Evolutionary conservation across 345 rosid species (phyloP), one percentile per base, ranked within the genome.

Genomic region (Sapria himalayana): DNA sequence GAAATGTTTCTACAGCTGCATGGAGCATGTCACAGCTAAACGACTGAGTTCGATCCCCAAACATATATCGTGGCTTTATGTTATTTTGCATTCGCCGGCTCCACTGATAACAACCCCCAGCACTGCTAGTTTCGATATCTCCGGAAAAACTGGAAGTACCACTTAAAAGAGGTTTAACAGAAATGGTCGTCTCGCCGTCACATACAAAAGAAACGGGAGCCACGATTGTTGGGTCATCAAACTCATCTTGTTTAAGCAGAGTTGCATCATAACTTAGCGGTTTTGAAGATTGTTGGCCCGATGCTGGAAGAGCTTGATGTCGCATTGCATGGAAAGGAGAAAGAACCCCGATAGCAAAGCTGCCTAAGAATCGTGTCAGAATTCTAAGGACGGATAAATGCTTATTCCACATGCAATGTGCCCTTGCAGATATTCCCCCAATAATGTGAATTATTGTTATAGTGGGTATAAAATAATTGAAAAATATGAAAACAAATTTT

Each of bases 1-100:
- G 55, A 39, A 59, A 72, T 2, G 78, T 82, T 49, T 89, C 81
- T 0, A 76, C 62, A 20, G 82, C 74, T 0, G 68, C 93, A 25
- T 64, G 82, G 36, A 65, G 64, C 34, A 76, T 75, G 33, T 69
- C 81, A 41, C 41, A 55, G 34, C 52, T 50, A 13, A 71, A 13
- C 44, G 81, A 63, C 51, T 50, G 70, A 31, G 45, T 54, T 15
- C 33, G 56, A 24, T 42, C 37, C 10, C 46, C 52, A 39, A 68
- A 50, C 21, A 70, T 65, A 54, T 55, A 37, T 17, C 76, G 65
- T 12, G 76, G 72, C 56, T 57, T 65, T 2, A 74, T 82, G 58
- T 82, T 72, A 45, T 69, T 43, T 50, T n/a, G n/a, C n/a, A 55
- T 51, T 38, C 82, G 64, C 16, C 76, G 66, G 38, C 85, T 62